Evolutionary conservation across 768 basidiomycete species (phyloP).

Genomic region (Tricholoma furcatifolium): DNA sequence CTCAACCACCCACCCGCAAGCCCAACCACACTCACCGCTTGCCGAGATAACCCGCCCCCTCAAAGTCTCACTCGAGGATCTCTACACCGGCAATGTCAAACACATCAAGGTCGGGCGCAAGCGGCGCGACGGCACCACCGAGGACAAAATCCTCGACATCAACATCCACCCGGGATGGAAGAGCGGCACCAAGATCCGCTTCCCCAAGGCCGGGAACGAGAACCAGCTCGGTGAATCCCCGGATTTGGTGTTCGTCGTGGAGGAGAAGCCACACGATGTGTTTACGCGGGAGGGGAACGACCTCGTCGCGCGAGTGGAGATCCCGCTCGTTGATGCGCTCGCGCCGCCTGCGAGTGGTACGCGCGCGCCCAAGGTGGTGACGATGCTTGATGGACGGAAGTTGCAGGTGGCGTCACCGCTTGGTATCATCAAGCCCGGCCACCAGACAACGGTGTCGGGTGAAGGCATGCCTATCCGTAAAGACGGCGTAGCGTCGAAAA

Average conservation of each 20-base stretch:
- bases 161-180: slow-evolving; percentile 90
- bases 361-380: slow-evolving; percentile 52
- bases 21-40: slow-evolving; percentile 29
- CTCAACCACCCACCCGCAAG: slow-evolving; percentile 20
- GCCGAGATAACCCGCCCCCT: slow-evolving; percentile 79
- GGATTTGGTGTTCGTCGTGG: slow-evolving; percentile 95
- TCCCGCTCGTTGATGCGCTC: slow-evolving; percentile 85
- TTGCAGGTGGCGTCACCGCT: slow-evolving; percentile 65
- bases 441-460: slow-evolving; percentile 64
- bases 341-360: slow-evolving; percentile 41
- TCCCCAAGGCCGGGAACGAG: slow-evolving; percentile 86
- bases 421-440: slow-evolving; percentile 74
- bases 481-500: slow-evolving; percentile 62
- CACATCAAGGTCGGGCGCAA: slow-evolving; percentile 84
- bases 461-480: slow-evolving; percentile 95
- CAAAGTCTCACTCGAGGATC: slow-evolving; percentile 81
- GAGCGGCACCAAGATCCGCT: slow-evolving; percentile 91
- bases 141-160: slow-evolving; percentile 87
- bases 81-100: slow-evolving; percentile 84
- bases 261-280: slow-evolving; percentile 83
- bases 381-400: slow-evolving; percentile 78
- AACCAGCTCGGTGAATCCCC: slow-evolving; percentile 63
- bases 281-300: slow-evolving; percentile 85
- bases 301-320: slow-evolving; percentile 54
- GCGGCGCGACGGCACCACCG: slow-evolving; percentile 67